Conservation (phyloP, 2,329 filamentous ascomycete genomes). For the Cadophora malorum region DNA sequence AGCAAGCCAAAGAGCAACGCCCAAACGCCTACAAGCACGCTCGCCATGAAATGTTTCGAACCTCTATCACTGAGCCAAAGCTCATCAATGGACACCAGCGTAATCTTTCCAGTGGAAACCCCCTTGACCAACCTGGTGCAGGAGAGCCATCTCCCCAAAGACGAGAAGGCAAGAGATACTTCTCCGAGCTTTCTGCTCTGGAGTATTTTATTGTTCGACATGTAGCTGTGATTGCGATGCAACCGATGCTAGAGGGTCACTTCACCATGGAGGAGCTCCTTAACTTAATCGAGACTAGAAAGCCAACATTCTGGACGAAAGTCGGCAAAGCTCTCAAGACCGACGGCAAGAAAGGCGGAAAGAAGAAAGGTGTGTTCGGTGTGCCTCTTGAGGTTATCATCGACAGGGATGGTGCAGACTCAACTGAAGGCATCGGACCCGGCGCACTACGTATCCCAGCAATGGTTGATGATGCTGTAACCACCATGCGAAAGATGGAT, state of each 20-base stretch:
- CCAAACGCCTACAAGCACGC: constrained; percentile 80
- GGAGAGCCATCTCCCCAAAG: constrained; percentile 59
- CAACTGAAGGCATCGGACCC: constrained; percentile 95
- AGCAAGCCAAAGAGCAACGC: constrained; percentile 90
- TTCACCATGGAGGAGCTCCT: constrained; percentile 95
- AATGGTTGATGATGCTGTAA: constrained; percentile 93
- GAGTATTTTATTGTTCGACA: constrained; percentile 98
- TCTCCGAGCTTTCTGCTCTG: constrained; percentile 91
- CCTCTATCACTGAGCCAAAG: constrained; percentile 63
- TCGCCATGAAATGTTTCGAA: constrained; percentile 70
- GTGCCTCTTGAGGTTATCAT: constrained; percentile 87
- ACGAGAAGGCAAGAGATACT: constrained; percentile 74
- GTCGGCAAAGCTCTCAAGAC: constrained; percentile 96
- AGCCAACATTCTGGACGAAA: constrained; percentile 97
- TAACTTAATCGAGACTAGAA: constrained; percentile 89
- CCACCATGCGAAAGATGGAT: constrained; percentile 97
- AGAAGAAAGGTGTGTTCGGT: constrained; percentile 95
- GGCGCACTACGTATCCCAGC: constrained; percentile 89
- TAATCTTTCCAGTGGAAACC: constrained; percentile 64
- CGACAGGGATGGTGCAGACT: constrained; percentile 93
- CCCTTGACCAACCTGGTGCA: constrained; percentile 52
- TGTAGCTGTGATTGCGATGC: constrained; percentile 92
- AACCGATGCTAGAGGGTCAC: constrained; percentile 85
- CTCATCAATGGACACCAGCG: constrained; percentile 74
- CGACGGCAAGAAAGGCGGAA: constrained; percentile 75